These are phyloP conservation scores for Lachancea sp. DNA, from an alignment of 805 yeast species.

Conservation along the genomic window DNA sequence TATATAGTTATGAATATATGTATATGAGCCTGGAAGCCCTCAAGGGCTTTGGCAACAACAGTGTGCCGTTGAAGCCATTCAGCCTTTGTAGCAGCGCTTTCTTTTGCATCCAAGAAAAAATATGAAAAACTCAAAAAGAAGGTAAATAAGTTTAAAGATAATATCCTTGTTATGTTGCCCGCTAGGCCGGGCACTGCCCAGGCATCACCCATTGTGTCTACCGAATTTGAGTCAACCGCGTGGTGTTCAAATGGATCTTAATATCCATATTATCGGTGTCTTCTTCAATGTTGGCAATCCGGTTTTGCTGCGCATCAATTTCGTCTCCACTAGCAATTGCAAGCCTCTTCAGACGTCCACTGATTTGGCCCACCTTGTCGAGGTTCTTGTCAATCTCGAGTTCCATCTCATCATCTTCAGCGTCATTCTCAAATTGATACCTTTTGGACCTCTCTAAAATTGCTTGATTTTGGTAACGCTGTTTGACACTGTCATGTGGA, in stretches of 20 bases:
- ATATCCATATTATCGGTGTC: constrained; percentile 81
- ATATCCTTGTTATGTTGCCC: too few species aligned
- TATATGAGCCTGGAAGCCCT: too few species aligned
- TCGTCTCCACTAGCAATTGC: constrained; percentile 74
- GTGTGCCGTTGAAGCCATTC: too few species aligned
- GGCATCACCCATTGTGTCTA: too few species aligned
- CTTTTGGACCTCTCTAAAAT: constrained; percentile 47
- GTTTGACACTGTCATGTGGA: constrained; percentile 27
- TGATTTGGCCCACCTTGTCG: constrained; percentile 64
- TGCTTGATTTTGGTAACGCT: constrained; percentile 34
- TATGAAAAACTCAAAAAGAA: too few species aligned
- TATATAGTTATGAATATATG: background rate
- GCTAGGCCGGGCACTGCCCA: too few species aligned
- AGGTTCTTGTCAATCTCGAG: constrained; percentile 77
- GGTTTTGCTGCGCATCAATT: constrained; percentile 67
- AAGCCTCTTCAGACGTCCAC: constrained; percentile 62
- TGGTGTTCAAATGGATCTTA: constrained; percentile 70
- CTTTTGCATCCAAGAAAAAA: too few species aligned
- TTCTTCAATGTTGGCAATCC: constrained; percentile 71
- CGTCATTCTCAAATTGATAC: constrained; percentile 82
- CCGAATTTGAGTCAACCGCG: constrained; percentile 53
- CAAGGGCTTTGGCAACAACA: too few species aligned
- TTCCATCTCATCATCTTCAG: constrained; percentile 90
- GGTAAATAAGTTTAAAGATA: too few species aligned
- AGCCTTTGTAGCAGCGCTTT: too few species aligned